Percentiles rank a stretch among this genome's conserved stretches.
Evolutionary conservation across 306 rosid species (phyloP).

Genomic region (Sicyos baderoa): DNA sequence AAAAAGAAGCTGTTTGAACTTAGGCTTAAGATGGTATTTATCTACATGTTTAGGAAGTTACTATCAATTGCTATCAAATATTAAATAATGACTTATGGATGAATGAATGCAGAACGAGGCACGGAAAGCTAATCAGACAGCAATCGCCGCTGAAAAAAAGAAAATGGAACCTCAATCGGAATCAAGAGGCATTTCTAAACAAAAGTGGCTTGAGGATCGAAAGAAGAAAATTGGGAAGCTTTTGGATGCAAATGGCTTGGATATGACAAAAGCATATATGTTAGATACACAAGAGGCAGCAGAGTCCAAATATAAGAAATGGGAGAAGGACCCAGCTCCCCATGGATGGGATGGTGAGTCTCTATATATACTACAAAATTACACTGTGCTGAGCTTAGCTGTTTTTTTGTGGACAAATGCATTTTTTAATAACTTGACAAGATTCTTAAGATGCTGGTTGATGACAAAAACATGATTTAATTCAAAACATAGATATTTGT

Average conservation of each 20-base stretch:
- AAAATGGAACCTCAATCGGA: slow-evolving; percentile 88
- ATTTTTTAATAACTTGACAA: neutral
- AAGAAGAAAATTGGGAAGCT: slow-evolving; percentile 88
- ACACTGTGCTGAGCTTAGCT: neutral
- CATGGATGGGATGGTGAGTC: slow-evolving; percentile 89
- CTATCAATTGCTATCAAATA: neutral
- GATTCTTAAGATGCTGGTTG: neutral
- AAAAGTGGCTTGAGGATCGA: slow-evolving; percentile 94
- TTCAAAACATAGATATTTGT: neutral
- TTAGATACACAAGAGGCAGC: slow-evolving; percentile 92
- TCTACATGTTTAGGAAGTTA: neutral
- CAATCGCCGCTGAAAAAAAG: slow-evolving; percentile 84
- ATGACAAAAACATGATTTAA: neutral
- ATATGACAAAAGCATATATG: slow-evolving; percentile 76
- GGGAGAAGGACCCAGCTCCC: slow-evolving; percentile 99
- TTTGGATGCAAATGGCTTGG: slow-evolving; percentile 90
- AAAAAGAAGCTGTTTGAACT: slow-evolving; percentile 76
- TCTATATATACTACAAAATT: neutral
- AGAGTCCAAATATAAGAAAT: slow-evolving; percentile 76
- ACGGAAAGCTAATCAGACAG: slow-evolving; percentile 75
- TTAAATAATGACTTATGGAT: neutral
- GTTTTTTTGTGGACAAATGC: neutral
- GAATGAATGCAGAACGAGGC: slow-evolving; percentile 58
- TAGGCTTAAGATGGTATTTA: slow-evolving; percentile 74
- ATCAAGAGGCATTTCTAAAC: slow-evolving; percentile 90